Evolutionary conservation across 2,329 filamentous ascomycete species (phyloP).

Genomic region (Zalaria obscura): DNA sequence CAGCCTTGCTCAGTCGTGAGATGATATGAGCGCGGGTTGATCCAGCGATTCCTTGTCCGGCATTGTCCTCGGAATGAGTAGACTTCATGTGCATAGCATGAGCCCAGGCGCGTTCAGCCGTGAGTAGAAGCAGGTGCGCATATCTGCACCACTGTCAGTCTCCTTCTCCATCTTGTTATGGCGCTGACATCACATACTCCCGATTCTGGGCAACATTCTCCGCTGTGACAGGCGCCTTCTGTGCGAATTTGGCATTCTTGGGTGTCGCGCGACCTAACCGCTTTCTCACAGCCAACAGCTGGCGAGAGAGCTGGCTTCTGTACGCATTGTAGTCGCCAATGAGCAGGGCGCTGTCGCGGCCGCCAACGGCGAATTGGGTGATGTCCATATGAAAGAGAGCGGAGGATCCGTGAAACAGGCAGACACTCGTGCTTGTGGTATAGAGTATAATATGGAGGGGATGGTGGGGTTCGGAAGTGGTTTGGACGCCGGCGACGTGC

Average conservation of each 20-base stretch:
- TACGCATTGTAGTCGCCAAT: constrained; percentile 84
- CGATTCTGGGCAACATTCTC: constrained; percentile 60
- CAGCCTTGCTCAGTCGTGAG: constrained; percentile 71
- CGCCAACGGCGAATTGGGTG: constrained; percentile 66
- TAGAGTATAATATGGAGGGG: too few relatives aligned
- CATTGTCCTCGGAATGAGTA: constrained; percentile 59
- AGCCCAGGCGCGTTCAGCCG: constrained; percentile 84
- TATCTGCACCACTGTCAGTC: constrained; percentile 37
- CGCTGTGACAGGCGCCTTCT: constrained; percentile 55
- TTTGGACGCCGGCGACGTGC: too few relatives aligned
- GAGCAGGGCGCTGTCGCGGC: constrained; percentile 69
- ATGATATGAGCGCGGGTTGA: constrained; percentile 77
- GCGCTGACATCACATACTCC: constrained; percentile 43
- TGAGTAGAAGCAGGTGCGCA: constrained; percentile 66
- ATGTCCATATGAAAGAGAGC: constrained; percentile 56
- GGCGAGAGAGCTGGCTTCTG: constrained; percentile 62
- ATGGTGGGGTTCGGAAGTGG: too few relatives aligned
- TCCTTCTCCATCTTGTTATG: neutral
- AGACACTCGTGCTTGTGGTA: too few relatives aligned
- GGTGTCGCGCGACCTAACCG: constrained; percentile 72
- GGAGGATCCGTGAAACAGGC: too few relatives aligned
- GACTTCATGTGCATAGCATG: constrained; percentile 93
- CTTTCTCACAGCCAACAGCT: constrained; percentile 69
- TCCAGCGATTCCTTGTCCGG: constrained; percentile 59
- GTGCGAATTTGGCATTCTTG: constrained; percentile 73